phyloP scores from a whole-genome alignment of 768 basidiomycete species.

The Boletus coccyginus region DNA sequence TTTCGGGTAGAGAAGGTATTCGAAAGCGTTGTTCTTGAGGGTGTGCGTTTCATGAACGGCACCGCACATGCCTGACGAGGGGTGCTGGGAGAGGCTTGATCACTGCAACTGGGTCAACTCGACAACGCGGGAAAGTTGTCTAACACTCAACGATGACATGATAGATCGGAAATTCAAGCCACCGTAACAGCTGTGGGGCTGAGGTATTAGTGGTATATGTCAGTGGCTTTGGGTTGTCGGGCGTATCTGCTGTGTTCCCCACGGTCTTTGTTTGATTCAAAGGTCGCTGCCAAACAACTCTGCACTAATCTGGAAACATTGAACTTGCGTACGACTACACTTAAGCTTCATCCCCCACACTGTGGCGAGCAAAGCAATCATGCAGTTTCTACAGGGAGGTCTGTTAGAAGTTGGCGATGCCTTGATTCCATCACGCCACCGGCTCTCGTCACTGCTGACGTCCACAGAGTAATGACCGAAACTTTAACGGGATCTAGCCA shows the following conservation, averaged over 20 bases:
- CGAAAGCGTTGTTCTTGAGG: conserved; percentile 37
- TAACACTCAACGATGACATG: conserved; percentile 34
- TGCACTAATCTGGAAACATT: conserved; percentile 1
- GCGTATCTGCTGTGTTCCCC: neutral
- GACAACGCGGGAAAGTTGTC: conserved; percentile 2
- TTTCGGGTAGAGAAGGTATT: conserved; percentile 41
- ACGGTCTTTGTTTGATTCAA: conserved; percentile 26
- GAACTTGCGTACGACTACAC: neutral
- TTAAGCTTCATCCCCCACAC: too few relatives aligned
- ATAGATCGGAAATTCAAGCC: neutral
- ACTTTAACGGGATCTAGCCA: neutral
- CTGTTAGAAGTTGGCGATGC: neutral
- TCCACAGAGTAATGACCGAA: neutral
- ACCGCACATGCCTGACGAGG: conserved; percentile 25
- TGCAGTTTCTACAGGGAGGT: neutral
- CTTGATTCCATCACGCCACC: neutral
- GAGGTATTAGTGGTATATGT: neutral
- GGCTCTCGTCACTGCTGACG: neutral
- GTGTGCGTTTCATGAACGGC: conserved; percentile 35
- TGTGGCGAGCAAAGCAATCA: neutral
- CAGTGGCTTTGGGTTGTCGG: conserved; percentile 1
- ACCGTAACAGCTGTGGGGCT: neutral
- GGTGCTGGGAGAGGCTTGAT: conserved; percentile 23
- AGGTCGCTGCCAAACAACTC: conserved; percentile 29
- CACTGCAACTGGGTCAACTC: conserved; percentile 23